phyloP scores from a whole-genome alignment of 1,284 basidiomycete species.

The Xerocomus minutiporus region DNA sequence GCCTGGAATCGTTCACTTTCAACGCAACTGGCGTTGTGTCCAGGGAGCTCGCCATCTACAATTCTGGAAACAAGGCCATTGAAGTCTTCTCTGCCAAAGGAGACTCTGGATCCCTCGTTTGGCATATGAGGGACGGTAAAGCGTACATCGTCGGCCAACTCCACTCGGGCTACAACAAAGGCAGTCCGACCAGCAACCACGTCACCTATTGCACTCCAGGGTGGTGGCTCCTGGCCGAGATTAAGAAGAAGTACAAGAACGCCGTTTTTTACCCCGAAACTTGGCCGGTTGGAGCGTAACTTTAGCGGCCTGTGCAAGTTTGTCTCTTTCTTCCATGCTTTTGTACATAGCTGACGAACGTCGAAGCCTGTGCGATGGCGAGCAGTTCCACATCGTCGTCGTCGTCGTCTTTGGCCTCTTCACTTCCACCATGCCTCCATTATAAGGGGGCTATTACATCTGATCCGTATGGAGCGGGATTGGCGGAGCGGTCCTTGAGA shows the following conservation, averaged over 20 bases:
- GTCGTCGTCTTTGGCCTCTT: too few species aligned
- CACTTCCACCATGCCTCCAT: too few species aligned
- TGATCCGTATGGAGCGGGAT: too few species aligned
- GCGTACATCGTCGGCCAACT: conserved; percentile 32
- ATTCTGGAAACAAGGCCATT: conserved; percentile 13
- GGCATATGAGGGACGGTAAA: background rate
- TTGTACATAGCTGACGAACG: too few species aligned
- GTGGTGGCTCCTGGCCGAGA: conserved; percentile 29
- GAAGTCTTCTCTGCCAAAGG: conserved; percentile 31
- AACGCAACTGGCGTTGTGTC: conserved; percentile 29
- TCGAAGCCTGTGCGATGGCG: too few species aligned
- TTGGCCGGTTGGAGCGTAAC: too few species aligned
- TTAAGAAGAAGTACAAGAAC: conserved; percentile 29
- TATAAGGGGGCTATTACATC: too few species aligned
- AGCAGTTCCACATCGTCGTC: too few species aligned
- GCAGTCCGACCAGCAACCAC: conserved; percentile 25
- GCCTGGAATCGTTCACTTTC: conserved; percentile 16
- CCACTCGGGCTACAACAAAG: conserved; percentile 34
- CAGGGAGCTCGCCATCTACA: conserved; percentile 31
- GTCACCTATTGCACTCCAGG: conserved; percentile 36
- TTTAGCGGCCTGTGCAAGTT: too few species aligned
- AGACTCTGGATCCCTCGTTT: conserved; percentile 36
- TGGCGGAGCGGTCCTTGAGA: too few species aligned
- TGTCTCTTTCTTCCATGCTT: too few species aligned
- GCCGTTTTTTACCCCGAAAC: conserved; percentile 27